Evolutionary conservation across 129 eudicot species (phyloP), one percentile per base, ranked within the genome.

Genomic region (Saussurea involucrata): DNA sequence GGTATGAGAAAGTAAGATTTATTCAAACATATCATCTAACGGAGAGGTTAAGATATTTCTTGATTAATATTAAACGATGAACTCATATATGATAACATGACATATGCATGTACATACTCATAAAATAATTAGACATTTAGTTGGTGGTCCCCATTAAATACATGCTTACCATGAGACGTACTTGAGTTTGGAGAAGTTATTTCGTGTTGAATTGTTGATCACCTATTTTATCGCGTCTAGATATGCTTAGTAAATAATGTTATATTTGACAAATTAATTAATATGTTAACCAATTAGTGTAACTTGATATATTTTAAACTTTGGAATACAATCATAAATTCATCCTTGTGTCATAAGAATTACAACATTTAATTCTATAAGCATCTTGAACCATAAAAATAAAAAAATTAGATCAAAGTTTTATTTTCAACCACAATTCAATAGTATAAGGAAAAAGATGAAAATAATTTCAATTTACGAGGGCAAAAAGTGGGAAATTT

Each of bases 391-490:
- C n/a, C n/a, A n/a, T n/a, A n/a, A 53, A 53, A 53, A 4, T 2
- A 17, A 5, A 1, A 15, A 53, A 49, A 18, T 53, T 7, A 53
- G 61, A 53, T 53, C 22, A 53, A 53, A 46, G 11, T 46, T n/a
- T 17, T 53, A 17, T 53, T 53, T 53, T 53, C 61, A 53, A 53
- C 25, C 12, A 44, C 5, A 63, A 8, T 9, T 36, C 24, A 37
- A 37, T 24, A 73, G 83, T 80, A 28, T 21, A 73, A 15, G 75
- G 83, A 2, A 6, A 3, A 37, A 66, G 49, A 24, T 53, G 29
- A 25, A 7, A 25, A 24, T 22, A 57, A 1, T 1, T 53, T 6
- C 10, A 32, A 1, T 66, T 65, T 36, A 5, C 11, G 63, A 73
- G 74, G 83, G 66, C 32, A n/a, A 7, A 71, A 37, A 8, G 63